phyloP scores from a whole-genome alignment of 1,284 basidiomycete species.

The Microbotryum intermedium region DNA sequence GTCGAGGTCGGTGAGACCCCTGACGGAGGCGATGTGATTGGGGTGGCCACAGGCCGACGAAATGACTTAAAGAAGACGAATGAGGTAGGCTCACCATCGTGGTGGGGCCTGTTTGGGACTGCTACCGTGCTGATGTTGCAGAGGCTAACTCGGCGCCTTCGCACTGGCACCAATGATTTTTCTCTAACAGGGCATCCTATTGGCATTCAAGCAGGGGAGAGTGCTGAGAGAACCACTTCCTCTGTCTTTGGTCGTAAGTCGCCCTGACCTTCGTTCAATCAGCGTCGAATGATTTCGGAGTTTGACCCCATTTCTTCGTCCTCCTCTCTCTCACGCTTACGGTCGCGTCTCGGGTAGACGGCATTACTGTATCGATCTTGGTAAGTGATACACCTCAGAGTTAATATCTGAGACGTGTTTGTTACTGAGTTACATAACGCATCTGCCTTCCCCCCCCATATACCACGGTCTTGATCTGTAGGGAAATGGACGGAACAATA shows the following conservation, averaged over 20 bases:
- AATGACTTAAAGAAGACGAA: slow-evolving; percentile 18
- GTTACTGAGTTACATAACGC: too few species aligned
- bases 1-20: too few species aligned
- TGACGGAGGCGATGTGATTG: too few species aligned
- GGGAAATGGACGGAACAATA: slow-evolving; percentile 29
- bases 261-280: too few species aligned
- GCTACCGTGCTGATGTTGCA: neutral
- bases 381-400: neutral
- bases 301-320: neutral
- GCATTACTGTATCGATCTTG: neutral
- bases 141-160: neutral
- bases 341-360: neutral
- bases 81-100: slow-evolving; percentile 9
- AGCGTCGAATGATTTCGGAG: too few species aligned
- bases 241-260: slow-evolving; percentile 22
- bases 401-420: too few species aligned
- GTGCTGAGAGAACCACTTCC: slow-evolving; percentile 23
- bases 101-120: neutral
- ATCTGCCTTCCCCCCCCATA: neutral
- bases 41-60: neutral
- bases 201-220: slow-evolving; percentile 28
- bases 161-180: too few species aligned
- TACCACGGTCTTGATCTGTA: slow-evolving; percentile 2
- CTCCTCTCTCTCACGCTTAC: too few species aligned
- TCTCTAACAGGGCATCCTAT: slow-evolving; percentile 13